Base-by-base conservation (phyloP, 2,329 filamentous ascomycete species). In the Ophiostoma fasciatum region DNA sequence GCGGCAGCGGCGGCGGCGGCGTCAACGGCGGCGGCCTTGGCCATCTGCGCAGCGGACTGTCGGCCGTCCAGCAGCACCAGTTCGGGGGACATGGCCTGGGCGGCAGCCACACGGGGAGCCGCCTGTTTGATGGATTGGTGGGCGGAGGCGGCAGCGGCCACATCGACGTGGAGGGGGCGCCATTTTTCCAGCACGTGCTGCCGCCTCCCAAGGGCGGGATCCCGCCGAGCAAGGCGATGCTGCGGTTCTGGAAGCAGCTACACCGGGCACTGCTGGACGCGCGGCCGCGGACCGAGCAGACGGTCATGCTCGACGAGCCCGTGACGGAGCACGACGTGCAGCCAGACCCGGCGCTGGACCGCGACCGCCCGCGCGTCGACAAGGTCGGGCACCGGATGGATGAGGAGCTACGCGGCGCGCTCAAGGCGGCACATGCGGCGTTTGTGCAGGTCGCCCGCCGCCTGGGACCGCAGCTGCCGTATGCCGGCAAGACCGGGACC, bases 171-270 rank as follows among this genome's bases (percentile, higher is more conserved):
- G n/a, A n/a, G n/a, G n/a, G n/a, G n/a, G n/a, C n/a, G n/a, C n/a
- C n/a, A n/a, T n/a, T n/a, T n/a, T n/a, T n/a, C n/a, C n/a, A n/a
- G 23, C 23, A 13, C 5, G 23, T 25, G 23, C 7, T 25, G 5
- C 11, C 11, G 13, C 23, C 3, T 23, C 22, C 9, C 15, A 33
- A 32, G 5, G 33, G 38, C n/a, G 36, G 41, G 28, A 13, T 27
- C n/a, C 33, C 20, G 2, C 42, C 44, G 26, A 47, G 36, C 22
- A 21, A 19, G 15, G 40, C 37, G 20, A 45, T 47, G 42, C 42
- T 36, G 30, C 31, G 31, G n/a, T 46, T 36, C 27, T 46, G 43
- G 43, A 20, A 30, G 14, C 36, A 39, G 3, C 36, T 46, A 4
- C 28, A 41, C 5, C 20, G 33, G 11, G 43, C 38, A 12, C 20